Conservation (phyloP, 768 basidiomycete genomes). For the Mycena crocata region DNA sequence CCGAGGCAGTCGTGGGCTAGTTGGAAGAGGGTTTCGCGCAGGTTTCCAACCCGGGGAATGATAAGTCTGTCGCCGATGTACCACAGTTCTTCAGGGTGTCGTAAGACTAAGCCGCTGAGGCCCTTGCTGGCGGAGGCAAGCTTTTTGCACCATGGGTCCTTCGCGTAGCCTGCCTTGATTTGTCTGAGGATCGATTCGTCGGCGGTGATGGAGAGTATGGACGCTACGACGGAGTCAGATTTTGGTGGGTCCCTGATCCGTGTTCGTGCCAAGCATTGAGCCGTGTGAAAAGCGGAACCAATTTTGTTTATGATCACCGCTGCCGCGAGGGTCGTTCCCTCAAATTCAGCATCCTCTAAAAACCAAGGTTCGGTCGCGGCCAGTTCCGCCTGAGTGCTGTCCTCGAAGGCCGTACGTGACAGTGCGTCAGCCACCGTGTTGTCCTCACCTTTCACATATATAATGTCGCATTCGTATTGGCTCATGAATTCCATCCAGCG, state of each 20-base stretch:
- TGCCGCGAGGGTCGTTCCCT: not conserved
- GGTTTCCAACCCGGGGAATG: not conserved
- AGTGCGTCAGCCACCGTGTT: not conserved
- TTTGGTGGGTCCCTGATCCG: not conserved
- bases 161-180: not conserved
- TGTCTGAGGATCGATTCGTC: not conserved
- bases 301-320: not conserved
- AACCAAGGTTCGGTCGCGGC: not conserved
- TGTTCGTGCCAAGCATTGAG: not conserved
- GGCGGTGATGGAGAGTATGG: not conserved
- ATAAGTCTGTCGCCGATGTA: not conserved
- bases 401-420: not conserved
- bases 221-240: not conserved
- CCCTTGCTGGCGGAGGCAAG: not conserved
- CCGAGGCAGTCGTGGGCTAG: conserved; percentile 31
- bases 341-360: not conserved
- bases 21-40: conserved; percentile 24
- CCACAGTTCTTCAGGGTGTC: not conserved
- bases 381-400: not conserved
- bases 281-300: not conserved
- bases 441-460: not conserved
- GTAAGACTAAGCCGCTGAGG: not conserved
- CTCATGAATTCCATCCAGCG: not conserved
- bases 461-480: not conserved
- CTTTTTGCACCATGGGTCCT: not conserved